Conservation (phyloP, 768 basidiomycete species). For the Cystobasidium tubakii region DNA sequence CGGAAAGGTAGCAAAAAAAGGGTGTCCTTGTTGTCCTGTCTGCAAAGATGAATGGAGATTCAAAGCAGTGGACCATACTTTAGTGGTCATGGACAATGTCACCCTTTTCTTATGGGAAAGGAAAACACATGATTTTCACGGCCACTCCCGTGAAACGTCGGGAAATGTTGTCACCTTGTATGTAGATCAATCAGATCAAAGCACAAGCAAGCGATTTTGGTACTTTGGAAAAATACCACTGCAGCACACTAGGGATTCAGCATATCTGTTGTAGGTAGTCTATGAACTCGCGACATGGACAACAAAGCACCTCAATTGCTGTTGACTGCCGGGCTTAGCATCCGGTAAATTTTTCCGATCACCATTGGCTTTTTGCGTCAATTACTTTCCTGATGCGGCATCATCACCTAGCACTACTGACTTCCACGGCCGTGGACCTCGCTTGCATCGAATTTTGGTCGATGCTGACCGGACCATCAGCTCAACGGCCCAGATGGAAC, state of each 20-base stretch:
- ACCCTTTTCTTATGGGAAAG: background rate
- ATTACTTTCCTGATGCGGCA: conserved; percentile 3
- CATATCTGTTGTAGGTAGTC: too few species aligned
- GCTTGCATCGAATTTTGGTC: background rate
- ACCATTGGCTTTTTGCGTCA: too few species aligned
- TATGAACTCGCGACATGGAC: too few species aligned
- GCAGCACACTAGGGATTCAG: too few species aligned
- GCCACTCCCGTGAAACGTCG: background rate
- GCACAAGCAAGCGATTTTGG: background rate
- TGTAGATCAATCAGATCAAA: background rate
- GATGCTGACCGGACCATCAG: too few species aligned
- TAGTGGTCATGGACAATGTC: background rate
- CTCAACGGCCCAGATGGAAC: too few species aligned
- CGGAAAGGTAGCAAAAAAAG: background rate
- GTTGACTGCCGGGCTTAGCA: too few species aligned
- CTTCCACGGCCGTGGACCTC: background rate
- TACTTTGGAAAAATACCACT: too few species aligned
- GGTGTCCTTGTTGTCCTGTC: background rate
- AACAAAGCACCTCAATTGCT: too few species aligned
- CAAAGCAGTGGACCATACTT: background rate
- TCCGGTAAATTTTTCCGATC: background rate
- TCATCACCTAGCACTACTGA: background rate
- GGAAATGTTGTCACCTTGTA: too few species aligned
- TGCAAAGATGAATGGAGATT: background rate
- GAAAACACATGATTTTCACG: background rate